These are phyloP conservation scores for Ophiostoma himal-ulmi DNA, from an alignment of 2,329 filamentous ascomycete species.

Conservation along the genomic window DNA sequence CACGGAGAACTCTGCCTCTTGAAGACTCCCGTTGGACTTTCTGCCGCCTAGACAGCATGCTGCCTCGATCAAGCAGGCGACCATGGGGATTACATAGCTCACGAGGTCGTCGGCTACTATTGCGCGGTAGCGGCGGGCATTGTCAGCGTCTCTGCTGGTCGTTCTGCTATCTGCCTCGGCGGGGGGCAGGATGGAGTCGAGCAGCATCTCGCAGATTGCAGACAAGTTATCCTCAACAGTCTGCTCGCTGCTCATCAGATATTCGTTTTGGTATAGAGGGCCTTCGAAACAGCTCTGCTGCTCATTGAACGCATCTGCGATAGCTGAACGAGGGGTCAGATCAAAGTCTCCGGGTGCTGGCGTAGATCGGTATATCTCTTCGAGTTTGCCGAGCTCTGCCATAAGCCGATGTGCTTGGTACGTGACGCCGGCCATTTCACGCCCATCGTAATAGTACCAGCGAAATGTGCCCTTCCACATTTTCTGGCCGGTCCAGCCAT, in stretches of 20 bases:
- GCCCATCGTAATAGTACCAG: not conserved
- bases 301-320: not conserved
- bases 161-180: not conserved
- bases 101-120: constrained; percentile 22
- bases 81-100: constrained; percentile 21
- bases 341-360: not conserved
- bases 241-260: not conserved
- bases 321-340: too few species aligned
- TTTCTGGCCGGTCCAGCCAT: constrained; percentile 22
- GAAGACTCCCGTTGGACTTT: constrained; percentile 7
- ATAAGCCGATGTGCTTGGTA: not conserved
- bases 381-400: not conserved
- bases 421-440: not conserved
- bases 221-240: not conserved
- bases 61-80: constrained; percentile 18
- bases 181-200: not conserved
- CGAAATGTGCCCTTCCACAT: constrained; percentile 22
- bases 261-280: not conserved
- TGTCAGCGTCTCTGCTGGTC: not conserved
- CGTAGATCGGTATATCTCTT: not conserved
- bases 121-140: constrained; percentile 11
- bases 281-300: not conserved
- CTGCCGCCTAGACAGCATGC: constrained; percentile 22
- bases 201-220: not conserved
- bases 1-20: constrained; percentile 8